Conservation (phyloP, 768 basidiomycete genomes). For the Lentinula boryana region DNA sequence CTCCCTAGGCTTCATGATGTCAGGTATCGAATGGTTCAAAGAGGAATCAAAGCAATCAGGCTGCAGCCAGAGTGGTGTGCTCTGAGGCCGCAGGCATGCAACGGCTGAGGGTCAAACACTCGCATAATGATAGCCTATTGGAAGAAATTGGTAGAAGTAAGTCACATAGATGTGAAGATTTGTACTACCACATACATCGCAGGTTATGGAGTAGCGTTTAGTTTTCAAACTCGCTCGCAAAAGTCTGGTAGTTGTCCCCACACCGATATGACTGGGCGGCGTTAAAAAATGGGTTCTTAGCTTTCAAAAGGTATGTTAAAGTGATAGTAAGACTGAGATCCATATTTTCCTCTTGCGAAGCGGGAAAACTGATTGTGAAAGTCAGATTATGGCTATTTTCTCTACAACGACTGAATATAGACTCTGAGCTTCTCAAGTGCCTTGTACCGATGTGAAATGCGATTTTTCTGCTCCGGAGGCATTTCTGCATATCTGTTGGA, state of each 20-base stretch:
- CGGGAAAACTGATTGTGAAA: no score
- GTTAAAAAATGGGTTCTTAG: no score
- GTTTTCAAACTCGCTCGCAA: neutral
- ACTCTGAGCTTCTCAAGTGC: slow-evolving; percentile 38
- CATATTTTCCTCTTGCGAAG: no score
- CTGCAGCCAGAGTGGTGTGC: slow-evolving; percentile 52
- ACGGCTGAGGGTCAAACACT: slow-evolving; percentile 9
- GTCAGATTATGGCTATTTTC: neutral
- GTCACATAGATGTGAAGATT: no score
- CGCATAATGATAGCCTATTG: no score
- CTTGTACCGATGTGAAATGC: slow-evolving; percentile 39
- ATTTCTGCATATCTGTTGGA: slow-evolving; percentile 42
- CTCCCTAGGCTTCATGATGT: slow-evolving; percentile 39
- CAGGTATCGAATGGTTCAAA: slow-evolving; percentile 35
- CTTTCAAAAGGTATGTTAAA: no score
- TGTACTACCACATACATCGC: no score
- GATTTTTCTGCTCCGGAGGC: slow-evolving; percentile 37
- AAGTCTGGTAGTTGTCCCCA: neutral
- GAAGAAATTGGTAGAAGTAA: no score
- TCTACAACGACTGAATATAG: slow-evolving; percentile 14
- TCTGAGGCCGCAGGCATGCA: slow-evolving; percentile 34
- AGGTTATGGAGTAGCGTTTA: no score
- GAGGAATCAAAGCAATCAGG: slow-evolving; percentile 34
- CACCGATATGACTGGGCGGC: no score
- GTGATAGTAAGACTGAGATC: no score